Base-by-base conservation (phyloP, 306 rosid species). In the Ceratonia siliqua region DNA sequence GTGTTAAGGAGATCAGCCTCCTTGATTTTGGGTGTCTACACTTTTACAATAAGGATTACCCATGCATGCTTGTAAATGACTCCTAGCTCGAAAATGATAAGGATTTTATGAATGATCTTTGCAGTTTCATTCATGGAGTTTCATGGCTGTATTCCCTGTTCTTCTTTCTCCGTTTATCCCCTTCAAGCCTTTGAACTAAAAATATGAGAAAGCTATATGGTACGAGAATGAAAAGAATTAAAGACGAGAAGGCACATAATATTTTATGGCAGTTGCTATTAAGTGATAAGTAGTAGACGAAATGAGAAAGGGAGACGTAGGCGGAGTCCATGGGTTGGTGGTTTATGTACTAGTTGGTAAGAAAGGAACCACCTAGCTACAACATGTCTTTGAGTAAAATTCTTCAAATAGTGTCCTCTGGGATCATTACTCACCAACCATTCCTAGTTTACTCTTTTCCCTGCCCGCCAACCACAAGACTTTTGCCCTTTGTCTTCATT, bases 1-100 rank as follows among this genome's bases (percentile, higher is more conserved):
- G 7, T 6, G 21, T 71, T 38, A 72, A 56, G 68, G 68, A 27
- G 76, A 27, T 17, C 43, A n/a, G 6, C 5, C 32, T 81, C 48
- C 72, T 38, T 73, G 10, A 67, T 43, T 70, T 79, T 57, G 80
- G 79, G 82, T 59, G 72, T 61, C 79, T 72, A 11, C 62, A 25
- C 25, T 49, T 83, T 62, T 36, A 48, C 4, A 48, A 50, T 45
- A 15, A 72, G 82, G 72, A 65, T 72, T 79, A 62, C 70, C 69
- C 65, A 8, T 42, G n/a, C 14, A 25, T 49, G 57, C 71, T 24
- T 25, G 71, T 42, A 38, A 63, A 8, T 11, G 6, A 8, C 35
- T 21, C 20, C 5, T 66, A 11, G 20, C 3, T 39, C 46, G 20
- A 24, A 2, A 32, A 25, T 39, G 22, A 17, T 52, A 10, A 1